Percentiles rank a stretch among this genome's conserved stretches.
Evolutionary conservation across 805 yeast species (phyloP).

Genomic region (Candida ortonii): DNA sequence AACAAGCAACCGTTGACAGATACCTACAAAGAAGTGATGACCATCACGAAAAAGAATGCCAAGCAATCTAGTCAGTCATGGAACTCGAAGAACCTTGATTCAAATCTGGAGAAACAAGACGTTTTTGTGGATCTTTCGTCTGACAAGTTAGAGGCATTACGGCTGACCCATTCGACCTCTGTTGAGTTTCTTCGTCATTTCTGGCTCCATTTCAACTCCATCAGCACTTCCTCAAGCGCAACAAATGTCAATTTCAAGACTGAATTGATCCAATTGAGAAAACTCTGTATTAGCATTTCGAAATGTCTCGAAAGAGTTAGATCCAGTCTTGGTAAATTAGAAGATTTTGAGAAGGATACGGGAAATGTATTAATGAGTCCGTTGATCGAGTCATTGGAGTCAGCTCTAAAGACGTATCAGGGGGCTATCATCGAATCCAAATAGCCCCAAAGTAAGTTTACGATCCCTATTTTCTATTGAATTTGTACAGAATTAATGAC

Average conservation of each 20-base stretch:
- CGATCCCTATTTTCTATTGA: not conserved
- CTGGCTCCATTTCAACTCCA: constrained; percentile 56
- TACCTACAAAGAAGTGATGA: constrained; percentile 43
- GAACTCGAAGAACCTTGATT: constrained; percentile 29
- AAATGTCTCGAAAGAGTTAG: constrained; percentile 47
- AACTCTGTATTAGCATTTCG: constrained; percentile 45
- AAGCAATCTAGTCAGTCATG: constrained; percentile 51
- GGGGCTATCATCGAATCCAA: constrained; percentile 33
- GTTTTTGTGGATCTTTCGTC: constrained; percentile 31
- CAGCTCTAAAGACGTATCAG: constrained; percentile 48
- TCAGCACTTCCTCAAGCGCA: constrained; percentile 28
- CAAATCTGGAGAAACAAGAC: constrained; percentile 22
- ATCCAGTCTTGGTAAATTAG: constrained; percentile 25
- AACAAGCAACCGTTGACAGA: constrained; percentile 38
- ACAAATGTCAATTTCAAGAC: constrained; percentile 31
- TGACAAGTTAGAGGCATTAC: constrained; percentile 43
- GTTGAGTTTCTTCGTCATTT: constrained; percentile 74
- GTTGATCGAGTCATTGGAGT: constrained; percentile 39
- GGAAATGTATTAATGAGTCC: constrained; percentile 38
- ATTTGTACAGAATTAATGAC: constrained; percentile 1
- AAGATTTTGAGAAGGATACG: constrained; percentile 15
- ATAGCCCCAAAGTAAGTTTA: constrained; percentile 1
- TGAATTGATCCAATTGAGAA: constrained; percentile 36
- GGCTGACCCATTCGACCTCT: constrained; percentile 67
- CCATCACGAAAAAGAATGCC: constrained; percentile 50